Base-by-base conservation (phyloP, 306 rosid genomes). In the Prinsepia uniflora region DNA sequence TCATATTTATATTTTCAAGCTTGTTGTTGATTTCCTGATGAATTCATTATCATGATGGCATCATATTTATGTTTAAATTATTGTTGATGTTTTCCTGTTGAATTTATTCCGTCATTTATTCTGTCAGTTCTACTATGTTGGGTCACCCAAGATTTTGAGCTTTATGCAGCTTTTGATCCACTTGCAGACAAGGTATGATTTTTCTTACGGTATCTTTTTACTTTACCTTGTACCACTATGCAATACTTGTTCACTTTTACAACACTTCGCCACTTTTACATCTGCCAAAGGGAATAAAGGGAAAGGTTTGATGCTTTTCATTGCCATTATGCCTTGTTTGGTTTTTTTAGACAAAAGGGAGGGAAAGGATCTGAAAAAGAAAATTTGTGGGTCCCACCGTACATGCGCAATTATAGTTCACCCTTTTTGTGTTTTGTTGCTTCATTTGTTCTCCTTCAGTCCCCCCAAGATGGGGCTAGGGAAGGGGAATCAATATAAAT, bases 91-190 rank as follows among this genome's bases (percentile, higher is more conserved):
- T 41, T 65, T 69, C 36, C 53, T 78, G 53, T 45, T 74, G 64
- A 73, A 18, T 20, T 84, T 81, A 67, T 50, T 20, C 76, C 3
- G 39, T 50, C 20, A 46, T 43, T 68, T 65, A 19, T 67, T 63
- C 63, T 84, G 63, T 81, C 96, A 92, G 98, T 90, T 84, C 82
- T 92, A 60, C 96, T 92, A 53, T 92, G 96, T 75, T 92, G 98
- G 98, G 91, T 82, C 66, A 86, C 96, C n/a, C 96, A 81, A 73
- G 98, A 92, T 80, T 92, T 90, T 68, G 98, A 92, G 79, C 96
- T 92, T 66, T 92, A 88, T 82, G 98, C 98, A 14, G 96, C 96
- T 75, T 92, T 92, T 86, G 98, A 92, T 87, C 98, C 98, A 72
- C 92, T 92, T 81, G 98, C 98, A 45, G 92, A 89, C 79, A 89